These are phyloP conservation scores for Cladophialophora chaetospira DNA, from an alignment of 2,329 filamentous ascomycete genomes.

Conservation along the genomic window DNA sequence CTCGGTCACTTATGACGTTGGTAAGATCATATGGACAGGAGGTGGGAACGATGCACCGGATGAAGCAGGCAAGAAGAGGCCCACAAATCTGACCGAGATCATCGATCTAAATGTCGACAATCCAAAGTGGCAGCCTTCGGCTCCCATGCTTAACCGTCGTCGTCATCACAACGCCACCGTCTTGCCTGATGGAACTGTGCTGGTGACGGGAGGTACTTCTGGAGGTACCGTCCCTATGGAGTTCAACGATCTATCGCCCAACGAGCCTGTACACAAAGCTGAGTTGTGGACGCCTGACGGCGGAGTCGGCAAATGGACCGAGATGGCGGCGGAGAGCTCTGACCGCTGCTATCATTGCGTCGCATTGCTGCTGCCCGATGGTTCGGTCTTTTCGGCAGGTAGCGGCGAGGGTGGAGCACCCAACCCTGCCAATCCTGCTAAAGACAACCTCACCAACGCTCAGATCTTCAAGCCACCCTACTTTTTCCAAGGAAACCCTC, in stretches of 20 bases:
- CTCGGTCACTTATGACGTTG: not conserved
- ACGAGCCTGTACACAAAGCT: not conserved
- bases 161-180: not conserved
- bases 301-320: not conserved
- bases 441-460: not conserved
- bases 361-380: not conserved
- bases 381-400: not conserved
- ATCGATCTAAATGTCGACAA: not conserved
- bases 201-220: not conserved
- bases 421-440: not conserved
- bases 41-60: not conserved
- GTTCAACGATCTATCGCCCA: not conserved
- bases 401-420: not conserved
- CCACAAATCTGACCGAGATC: not conserved
- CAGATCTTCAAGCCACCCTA: not conserved
- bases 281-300: not conserved
- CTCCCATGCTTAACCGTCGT: not conserved
- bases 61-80: too few species aligned
- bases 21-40: not conserved
- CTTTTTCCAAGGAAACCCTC: not conserved
- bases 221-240: too few species aligned
- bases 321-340: not conserved
- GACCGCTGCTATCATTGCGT: not conserved
- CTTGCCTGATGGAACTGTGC: not conserved
- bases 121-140: not conserved